These are phyloP conservation scores for Aspergillus jensenii DNA, from an alignment of 2,329 filamentous ascomycete species.

Conservation along the genomic window DNA sequence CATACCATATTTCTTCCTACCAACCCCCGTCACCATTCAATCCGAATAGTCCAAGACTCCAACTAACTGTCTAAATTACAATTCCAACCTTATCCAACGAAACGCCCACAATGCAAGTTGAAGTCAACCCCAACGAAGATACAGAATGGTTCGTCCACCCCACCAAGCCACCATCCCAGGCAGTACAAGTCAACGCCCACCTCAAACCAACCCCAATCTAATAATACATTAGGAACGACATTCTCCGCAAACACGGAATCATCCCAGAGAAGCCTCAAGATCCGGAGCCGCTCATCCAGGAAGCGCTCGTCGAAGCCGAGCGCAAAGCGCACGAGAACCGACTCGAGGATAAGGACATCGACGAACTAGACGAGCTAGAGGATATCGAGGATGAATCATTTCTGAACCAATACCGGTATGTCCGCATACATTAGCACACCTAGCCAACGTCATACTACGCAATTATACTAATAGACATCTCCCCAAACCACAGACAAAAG, in stretches of 20 bases:
- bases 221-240: slow-evolving; percentile 77
- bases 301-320: slow-evolving; percentile 82
- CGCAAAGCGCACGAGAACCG: slow-evolving; percentile 86
- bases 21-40: background rate
- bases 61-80: background rate
- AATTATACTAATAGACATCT: background rate
- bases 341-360: slow-evolving; percentile 88
- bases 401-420: slow-evolving; percentile 73
- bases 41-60: background rate
- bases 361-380: slow-evolving; percentile 90
- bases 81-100: background rate
- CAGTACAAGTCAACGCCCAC: background rate
- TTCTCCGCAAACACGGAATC: slow-evolving; percentile 91
- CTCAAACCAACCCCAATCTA: slow-evolving; percentile 1
- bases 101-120: slow-evolving; percentile 61
- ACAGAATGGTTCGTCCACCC: slow-evolving; percentile 76
- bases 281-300: slow-evolving; percentile 92
- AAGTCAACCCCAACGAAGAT: slow-evolving; percentile 92
- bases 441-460: slow-evolving; percentile 65
- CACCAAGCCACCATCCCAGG: background rate
- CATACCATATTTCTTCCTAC: background rate
- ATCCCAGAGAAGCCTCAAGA: slow-evolving; percentile 98
- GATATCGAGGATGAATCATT: slow-evolving; percentile 95
- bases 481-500: slow-evolving; percentile 58
- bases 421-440: slow-evolving; percentile 65